Percentiles rank a stretch among this genome's conserved stretches.
These are phyloP conservation scores for Russula abietina DNA, from an alignment of 768 basidiomycete genomes.

Conservation along the genomic window DNA sequence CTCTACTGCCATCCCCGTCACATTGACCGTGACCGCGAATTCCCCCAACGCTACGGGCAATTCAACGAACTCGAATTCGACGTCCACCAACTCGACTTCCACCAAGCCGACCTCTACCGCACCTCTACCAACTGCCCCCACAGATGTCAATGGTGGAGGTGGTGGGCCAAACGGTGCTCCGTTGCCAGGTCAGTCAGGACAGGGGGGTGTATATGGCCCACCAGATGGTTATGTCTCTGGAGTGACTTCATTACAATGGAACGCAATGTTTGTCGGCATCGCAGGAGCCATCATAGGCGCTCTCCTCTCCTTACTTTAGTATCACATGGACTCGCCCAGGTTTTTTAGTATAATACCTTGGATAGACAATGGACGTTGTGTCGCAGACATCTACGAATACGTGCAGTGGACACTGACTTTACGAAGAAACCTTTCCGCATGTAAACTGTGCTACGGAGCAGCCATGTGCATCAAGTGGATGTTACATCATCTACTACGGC, in stretches of 20 bases:
- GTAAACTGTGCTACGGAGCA: not conserved
- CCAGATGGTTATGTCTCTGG: conserved; percentile 59
- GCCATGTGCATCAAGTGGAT: not conserved
- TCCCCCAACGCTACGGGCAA: conserved; percentile 22
- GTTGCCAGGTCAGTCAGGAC: conserved; percentile 45
- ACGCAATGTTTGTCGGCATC: conserved; percentile 39
- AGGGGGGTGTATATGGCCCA: conserved; percentile 54
- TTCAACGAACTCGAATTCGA: conserved; percentile 24
- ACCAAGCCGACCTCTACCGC: conserved; percentile 37
- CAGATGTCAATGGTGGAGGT: conserved; percentile 50
- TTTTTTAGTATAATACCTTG: not conserved
- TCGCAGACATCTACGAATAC: not conserved
- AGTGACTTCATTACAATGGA: conserved; percentile 43
- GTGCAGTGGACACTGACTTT: conserved; percentile 12
- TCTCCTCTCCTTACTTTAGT: conserved; percentile 21
- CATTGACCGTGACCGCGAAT: conserved; percentile 42
- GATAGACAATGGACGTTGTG: conserved; percentile 13
- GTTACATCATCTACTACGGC: not conserved
- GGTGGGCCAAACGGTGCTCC: conserved; percentile 45
- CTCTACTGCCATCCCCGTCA: conserved; percentile 40
- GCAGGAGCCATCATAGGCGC: conserved; percentile 36
- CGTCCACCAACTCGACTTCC: conserved; percentile 26
- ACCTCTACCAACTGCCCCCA: conserved; percentile 56
- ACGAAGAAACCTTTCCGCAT: not conserved
- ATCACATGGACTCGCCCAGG: conserved; percentile 5